phyloP scores from a whole-genome alignment of 306 rosid species.

The Prunus mira region DNA sequence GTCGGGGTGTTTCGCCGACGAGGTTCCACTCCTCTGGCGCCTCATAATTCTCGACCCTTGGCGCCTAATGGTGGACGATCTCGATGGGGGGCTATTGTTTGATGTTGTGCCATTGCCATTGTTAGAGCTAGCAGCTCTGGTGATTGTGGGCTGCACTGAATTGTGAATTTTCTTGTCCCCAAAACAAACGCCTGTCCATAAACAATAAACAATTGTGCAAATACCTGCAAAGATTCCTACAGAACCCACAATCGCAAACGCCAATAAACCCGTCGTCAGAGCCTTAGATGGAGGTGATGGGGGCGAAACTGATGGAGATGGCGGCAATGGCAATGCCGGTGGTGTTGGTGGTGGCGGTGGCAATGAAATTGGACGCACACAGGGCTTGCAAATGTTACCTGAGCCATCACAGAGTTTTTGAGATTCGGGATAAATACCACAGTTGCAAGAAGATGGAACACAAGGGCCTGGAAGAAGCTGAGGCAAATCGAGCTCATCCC shows the following conservation, averaged over 20 bases:
- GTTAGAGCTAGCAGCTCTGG: slow-evolving; percentile 61
- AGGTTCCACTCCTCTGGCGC: slow-evolving; percentile 92
- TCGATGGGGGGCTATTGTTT: slow-evolving; percentile 51
- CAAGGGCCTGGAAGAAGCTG: too few species aligned
- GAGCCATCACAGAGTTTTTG: slow-evolving; percentile 47
- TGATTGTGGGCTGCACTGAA: slow-evolving; percentile 90
- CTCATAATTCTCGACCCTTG: slow-evolving; percentile 78
- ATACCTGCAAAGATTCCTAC: slow-evolving; percentile 75
- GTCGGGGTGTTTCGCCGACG: slow-evolving; percentile 79
- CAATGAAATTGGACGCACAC: slow-evolving; percentile 20
- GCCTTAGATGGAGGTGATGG: slow-evolving; percentile 28
- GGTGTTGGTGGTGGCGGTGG: background rate
- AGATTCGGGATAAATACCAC: slow-evolving; percentile 50
- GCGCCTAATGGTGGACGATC: slow-evolving; percentile 57
- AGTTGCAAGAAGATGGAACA: slow-evolving; percentile 15
- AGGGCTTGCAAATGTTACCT: slow-evolving; percentile 53
- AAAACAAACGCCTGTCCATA: slow-evolving; percentile 83
- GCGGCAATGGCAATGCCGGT: background rate
- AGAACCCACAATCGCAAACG: slow-evolving; percentile 77
- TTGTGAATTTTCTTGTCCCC: slow-evolving; percentile 81
- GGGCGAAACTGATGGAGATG: background rate
- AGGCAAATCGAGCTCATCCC: too few species aligned
- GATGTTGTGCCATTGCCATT: slow-evolving; percentile 36
- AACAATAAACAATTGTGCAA: slow-evolving; percentile 58
- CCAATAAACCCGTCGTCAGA: slow-evolving; percentile 64